Evolutionary conservation across 345 rosid species (phyloP).

Genomic region (Reutealis trisperma): DNA sequence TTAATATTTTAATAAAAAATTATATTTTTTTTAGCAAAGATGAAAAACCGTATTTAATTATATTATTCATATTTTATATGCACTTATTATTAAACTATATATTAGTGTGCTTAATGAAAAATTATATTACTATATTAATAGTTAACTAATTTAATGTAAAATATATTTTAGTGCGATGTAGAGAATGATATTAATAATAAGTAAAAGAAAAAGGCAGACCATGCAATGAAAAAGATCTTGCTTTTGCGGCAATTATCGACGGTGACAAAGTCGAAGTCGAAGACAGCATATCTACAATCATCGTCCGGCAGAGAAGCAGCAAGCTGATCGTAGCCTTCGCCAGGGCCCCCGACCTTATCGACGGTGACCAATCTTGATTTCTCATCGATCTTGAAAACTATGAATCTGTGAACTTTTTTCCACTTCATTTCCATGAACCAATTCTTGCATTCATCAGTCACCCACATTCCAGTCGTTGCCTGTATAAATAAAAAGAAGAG

Average conservation of each 20-base stretch:
- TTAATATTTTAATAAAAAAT: too few relatives aligned
- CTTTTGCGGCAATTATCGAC: conserved; percentile 93
- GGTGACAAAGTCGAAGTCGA: conserved; percentile 91
- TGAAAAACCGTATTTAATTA: too few relatives aligned
- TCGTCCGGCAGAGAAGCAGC: conserved; percentile 76
- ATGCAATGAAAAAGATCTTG: conserved; percentile 98
- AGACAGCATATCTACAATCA: conserved; percentile 91
- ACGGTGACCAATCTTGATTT: conserved; percentile 79
- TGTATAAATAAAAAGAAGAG: conserved; percentile 6
- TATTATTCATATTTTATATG: too few relatives aligned
- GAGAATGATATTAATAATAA: not conserved
- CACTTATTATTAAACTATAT: too few relatives aligned
- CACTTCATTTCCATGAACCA: conserved; percentile 96
- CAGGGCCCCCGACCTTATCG: conserved; percentile 87
- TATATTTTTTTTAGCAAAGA: too few relatives aligned
- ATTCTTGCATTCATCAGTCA: conserved; percentile 80
- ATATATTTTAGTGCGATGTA: not conserved
- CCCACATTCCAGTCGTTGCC: conserved; percentile 97
- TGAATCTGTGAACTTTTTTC: conserved; percentile 83
- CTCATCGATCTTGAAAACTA: conserved; percentile 95
- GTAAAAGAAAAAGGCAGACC: conserved; percentile 46
- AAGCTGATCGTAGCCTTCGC: conserved; percentile 74
- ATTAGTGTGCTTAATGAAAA: too few relatives aligned
- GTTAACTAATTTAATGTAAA: too few relatives aligned
- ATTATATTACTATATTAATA: too few relatives aligned